Percentiles rank a stretch among this genome's conserved stretches.
Evolutionary conservation across 306 rosid species (phyloP).

Genomic region (Pyrus bretschneideri): DNA sequence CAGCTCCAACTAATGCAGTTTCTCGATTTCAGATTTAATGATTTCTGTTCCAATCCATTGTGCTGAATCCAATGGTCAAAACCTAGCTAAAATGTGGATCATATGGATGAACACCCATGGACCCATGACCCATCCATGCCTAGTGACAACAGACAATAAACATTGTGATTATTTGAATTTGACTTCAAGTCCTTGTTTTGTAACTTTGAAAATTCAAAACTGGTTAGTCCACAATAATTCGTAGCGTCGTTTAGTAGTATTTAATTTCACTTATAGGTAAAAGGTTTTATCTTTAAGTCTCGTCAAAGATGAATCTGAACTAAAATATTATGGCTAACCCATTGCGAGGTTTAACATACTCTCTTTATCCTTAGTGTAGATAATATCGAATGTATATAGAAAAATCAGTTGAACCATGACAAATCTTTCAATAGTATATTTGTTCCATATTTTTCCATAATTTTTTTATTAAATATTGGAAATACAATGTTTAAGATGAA

Average conservation of each 20-base stretch:
- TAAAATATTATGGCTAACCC: fast-evolving
- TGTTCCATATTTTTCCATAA: neutral
- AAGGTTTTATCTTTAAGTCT: too few species aligned
- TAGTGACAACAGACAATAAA: neutral
- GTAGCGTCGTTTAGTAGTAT: fast-evolving
- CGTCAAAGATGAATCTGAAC: fast-evolving
- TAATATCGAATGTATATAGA: too few species aligned
- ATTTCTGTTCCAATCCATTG: neutral
- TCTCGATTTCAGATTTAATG: neutral
- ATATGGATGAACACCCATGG: neutral
- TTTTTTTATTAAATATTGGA: too few species aligned
- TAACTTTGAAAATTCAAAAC: neutral
- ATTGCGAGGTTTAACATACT: too few species aligned
- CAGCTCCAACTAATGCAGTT: neutral
- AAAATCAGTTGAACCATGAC: too few species aligned
- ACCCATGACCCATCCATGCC: neutral
- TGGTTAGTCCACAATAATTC: too few species aligned
- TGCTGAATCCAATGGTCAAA: neutral
- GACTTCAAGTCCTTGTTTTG: neutral
- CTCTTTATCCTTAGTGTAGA: too few species aligned
- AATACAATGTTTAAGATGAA: neutral
- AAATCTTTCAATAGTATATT: neutral
- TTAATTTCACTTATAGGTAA: too few species aligned
- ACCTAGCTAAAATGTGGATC: neutral
- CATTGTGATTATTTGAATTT: neutral